phyloP scores from a whole-genome alignment of 192 early-diverging fungal species.

The Cetraspora pellucida region DNA sequence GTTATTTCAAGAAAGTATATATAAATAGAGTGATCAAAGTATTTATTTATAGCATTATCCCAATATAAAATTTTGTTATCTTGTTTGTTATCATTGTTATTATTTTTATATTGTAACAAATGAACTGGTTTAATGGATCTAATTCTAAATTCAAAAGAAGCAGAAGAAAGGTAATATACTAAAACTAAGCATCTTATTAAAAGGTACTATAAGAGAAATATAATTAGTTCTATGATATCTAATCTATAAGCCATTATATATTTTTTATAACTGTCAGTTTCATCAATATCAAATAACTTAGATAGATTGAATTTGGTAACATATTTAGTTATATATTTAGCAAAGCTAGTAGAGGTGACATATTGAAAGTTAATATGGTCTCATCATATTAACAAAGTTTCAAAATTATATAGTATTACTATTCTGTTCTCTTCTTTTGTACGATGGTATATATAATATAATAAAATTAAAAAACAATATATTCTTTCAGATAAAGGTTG shows the following conservation, averaged over 20 bases:
- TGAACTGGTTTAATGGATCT: background rate
- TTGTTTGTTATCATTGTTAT: too few relatives aligned
- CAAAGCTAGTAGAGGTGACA: too few relatives aligned
- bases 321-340: too few relatives aligned
- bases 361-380: too few relatives aligned
- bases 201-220: background rate
- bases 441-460: background rate
- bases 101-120: too few relatives aligned
- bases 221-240: background rate
- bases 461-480: background rate
- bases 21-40: background rate
- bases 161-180: background rate
- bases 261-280: background rate
- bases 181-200: too few relatives aligned
- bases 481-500: background rate
- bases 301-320: too few relatives aligned
- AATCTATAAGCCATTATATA: conserved; percentile 2
- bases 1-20: background rate
- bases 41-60: background rate
- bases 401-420: conserved; percentile 1
- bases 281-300: background rate
- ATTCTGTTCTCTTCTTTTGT: background rate
- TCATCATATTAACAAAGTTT: too few relatives aligned
- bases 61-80: background rate
- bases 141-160: background rate